Evolutionary conservation across 371 early-diverging fungal genomes (phyloP), one percentile per base, ranked within the genome.

Genomic region (Funneliformis caledonium): DNA sequence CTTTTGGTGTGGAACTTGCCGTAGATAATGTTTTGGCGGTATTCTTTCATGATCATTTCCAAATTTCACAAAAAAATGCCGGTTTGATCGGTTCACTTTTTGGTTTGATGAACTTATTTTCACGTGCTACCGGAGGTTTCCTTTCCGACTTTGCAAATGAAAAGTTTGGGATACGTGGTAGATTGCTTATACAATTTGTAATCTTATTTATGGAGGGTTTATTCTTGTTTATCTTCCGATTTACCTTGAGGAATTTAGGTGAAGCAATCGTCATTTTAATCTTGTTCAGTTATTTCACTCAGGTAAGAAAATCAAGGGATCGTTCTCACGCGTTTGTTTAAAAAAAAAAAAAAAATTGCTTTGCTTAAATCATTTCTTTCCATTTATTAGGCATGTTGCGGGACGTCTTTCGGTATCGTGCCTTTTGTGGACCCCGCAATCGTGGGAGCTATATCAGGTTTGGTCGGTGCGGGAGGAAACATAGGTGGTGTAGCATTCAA

Each of bases 41-140:
- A 8, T 91, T 87, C 80, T 86, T 88, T 64, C 72, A 82, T n/a
- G 61, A 45, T 8, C 78, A 83, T 2, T 90, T 87, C 48, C 47
- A 62, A 0, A 81, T 89, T 42, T 81, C 83, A 59, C 88, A 87
- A 70, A 83, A 85, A 1, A 84, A 84, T 14, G 88, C 88, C 1
- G 86, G 89, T 47, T 85, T 87, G 82, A 82, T 90, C 76, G 90
- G 88, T 22, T 86, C 90, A 26, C 82, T 89, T 50, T 92, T 92
- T 84, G 92, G 92, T n/a, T 78, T 92, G 52, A 84, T 92, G 84
- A 92, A 92, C 80, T 50, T 92, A 37, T 88, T 91, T 73, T 88
- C 92, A 22, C 88, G 92, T 47, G 85, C 89, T 9, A 78, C 85
- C 5, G 92, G 92, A 50, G 92, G 92, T 43, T 75, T 89, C 43